phyloP scores from a whole-genome alignment of 2,329 filamentous ascomycete species.

The Penicillium digitatum region DNA sequence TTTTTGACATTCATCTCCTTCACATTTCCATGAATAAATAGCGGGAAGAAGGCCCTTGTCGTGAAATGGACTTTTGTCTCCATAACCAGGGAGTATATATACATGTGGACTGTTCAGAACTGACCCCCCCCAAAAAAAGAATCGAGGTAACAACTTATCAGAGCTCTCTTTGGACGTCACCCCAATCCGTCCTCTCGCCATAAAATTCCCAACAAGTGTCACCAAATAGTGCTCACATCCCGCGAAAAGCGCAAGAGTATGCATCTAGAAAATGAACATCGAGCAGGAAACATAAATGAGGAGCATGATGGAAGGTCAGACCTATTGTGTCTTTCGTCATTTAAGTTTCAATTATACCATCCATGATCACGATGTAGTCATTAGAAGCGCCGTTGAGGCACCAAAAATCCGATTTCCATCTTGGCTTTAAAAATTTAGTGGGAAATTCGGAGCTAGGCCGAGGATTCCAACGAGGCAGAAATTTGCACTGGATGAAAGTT shows the following conservation, averaged over 20 bases:
- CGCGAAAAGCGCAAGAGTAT: slow-evolving; percentile 28
- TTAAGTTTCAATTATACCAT: slow-evolving; percentile 14
- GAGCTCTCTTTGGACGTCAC: slow-evolving; percentile 44
- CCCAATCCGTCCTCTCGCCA: slow-evolving; percentile 10
- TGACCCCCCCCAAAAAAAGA: too few relatives aligned
- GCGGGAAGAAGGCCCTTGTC: too few relatives aligned
- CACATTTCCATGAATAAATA: too few relatives aligned
- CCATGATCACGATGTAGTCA: background rate
- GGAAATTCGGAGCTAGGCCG: background rate
- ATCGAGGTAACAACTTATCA: slow-evolving; percentile 28
- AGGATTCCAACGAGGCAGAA: background rate
- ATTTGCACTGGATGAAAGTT: background rate
- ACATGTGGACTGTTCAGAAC: background rate
- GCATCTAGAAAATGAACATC: slow-evolving; percentile 18
- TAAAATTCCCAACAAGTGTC: background rate
- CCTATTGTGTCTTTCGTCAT: slow-evolving; percentile 37
- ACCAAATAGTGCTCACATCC: slow-evolving; percentile 31
- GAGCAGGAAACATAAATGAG: slow-evolving; percentile 1
- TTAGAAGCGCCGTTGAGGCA: background rate
- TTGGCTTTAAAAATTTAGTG: background rate
- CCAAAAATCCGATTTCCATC: background rate
- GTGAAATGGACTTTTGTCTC: too few relatives aligned
- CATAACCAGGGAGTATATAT: background rate
- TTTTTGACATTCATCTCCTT: too few relatives aligned
- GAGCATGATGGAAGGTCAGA: slow-evolving; percentile 20